A percentile compares a stretch with the other conserved stretches of the same genome.
Evolutionary conservation across 2,329 filamentous ascomycete species (phyloP).

Genomic region (Colletotrichum tropicale): DNA sequence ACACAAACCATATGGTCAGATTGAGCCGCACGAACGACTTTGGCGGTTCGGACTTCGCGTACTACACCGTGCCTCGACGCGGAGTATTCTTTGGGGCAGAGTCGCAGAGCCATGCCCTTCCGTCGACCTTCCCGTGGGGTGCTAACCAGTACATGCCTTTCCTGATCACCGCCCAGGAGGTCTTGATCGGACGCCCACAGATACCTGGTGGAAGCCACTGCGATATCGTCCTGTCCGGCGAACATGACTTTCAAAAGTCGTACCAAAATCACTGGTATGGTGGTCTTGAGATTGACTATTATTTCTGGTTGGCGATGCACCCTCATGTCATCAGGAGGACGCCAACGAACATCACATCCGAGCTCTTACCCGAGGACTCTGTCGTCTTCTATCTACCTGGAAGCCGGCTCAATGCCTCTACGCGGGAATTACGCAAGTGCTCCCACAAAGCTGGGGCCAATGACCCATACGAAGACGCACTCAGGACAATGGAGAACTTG

Average conservation of each 20-base stretch:
- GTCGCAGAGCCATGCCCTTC: neutral
- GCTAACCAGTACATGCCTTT: slow-evolving; percentile 29
- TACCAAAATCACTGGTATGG: slow-evolving; percentile 2
- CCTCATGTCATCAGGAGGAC: neutral
- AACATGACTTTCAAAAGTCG: neutral
- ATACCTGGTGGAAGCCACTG: neutral
- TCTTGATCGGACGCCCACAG: slow-evolving; percentile 24
- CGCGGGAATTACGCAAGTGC: neutral
- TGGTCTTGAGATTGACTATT: slow-evolving; percentile 5
- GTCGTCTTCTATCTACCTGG: slow-evolving; percentile 13
- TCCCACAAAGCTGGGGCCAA: neutral
- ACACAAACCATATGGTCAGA: slow-evolving; percentile 9
- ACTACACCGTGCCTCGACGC: neutral
- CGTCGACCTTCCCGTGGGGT: slow-evolving; percentile 19
- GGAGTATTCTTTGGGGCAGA: neutral
- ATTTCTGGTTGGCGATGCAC: neutral
- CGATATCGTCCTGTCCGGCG: neutral
- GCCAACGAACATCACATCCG: neutral
- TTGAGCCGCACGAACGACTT: neutral
- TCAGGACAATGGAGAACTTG: neutral
- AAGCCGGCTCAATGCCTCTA: neutral
- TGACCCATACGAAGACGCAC: slow-evolving; percentile 1
- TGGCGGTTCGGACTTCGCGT: neutral
- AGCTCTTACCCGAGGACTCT: neutral
- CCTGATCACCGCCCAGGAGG: slow-evolving; percentile 27